Evolutionary conservation across 106 monocot genomes (phyloP).

Genomic region (Allium cepa): DNA sequence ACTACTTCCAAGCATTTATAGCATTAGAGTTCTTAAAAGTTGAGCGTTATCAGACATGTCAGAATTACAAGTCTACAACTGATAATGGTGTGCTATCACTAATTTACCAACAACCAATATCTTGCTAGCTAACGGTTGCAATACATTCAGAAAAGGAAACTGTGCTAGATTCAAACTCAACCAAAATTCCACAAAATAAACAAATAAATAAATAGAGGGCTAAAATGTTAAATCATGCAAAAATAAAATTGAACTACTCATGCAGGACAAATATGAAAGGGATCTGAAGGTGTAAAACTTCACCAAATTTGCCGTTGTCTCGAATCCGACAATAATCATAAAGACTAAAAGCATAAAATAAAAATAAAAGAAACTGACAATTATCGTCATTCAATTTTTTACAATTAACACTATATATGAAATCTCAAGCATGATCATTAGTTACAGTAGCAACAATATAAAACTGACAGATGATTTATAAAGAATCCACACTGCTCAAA

Average conservation of each 20-base stretch:
- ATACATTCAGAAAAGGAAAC: no score
- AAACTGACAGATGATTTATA: no score
- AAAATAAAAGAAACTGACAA: not conserved
- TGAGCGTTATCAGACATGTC: no score
- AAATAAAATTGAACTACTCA: not conserved
- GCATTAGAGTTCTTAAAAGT: no score
- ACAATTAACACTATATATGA: not conserved
- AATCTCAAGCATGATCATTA: slow-evolving; percentile 7
- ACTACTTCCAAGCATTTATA: no score
- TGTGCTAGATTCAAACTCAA: no score
- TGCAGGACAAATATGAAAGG: not conserved
- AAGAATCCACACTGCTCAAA: no score
- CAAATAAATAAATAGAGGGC: not conserved
- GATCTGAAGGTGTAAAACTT: not conserved
- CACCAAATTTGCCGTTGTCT: slow-evolving; percentile 1
- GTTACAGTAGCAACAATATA: not conserved
- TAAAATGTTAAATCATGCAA: not conserved
- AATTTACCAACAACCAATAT: not conserved
- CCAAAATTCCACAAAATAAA: no score
- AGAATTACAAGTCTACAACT: not conserved
- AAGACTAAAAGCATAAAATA: not conserved
- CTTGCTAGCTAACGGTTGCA: no score
- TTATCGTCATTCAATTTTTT: not conserved
- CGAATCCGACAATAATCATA: slow-evolving; percentile 1
- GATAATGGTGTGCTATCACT: not conserved